Conservation (phyloP, 2,329 filamentous ascomycete species). For the Paecilomyces variotii region DNA sequence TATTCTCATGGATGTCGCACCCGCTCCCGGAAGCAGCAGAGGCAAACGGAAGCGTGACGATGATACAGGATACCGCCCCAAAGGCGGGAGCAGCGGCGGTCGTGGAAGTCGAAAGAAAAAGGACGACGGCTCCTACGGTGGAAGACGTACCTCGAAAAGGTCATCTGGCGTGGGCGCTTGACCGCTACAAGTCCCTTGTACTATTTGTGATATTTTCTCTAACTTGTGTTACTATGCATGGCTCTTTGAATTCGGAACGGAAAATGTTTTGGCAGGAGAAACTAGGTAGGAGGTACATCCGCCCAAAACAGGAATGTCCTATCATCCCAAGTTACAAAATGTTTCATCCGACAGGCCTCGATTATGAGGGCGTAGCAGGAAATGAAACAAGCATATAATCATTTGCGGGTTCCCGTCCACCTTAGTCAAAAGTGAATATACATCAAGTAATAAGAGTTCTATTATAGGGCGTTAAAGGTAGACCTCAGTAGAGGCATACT, state of each 20-base stretch:
- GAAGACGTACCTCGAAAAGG: constrained; percentile 25
- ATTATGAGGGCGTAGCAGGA: not conserved
- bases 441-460: too few relatives aligned
- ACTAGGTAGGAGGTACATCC: not conserved
- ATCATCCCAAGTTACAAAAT: not conserved
- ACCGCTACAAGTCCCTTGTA: not conserved
- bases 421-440: not conserved
- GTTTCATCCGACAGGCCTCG: not conserved
- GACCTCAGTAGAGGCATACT: too few relatives aligned
- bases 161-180: constrained; percentile 17
- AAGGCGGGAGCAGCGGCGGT: constrained; percentile 34
- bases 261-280: not conserved
- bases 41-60: constrained; percentile 42
- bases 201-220: not conserved
- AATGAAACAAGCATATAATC: not conserved
- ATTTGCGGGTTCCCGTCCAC: not conserved
- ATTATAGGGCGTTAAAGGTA: too few relatives aligned
- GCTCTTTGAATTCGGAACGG: not conserved
- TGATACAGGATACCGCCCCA: constrained; percentile 39
- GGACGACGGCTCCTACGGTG: constrained; percentile 27
- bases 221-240: not conserved
- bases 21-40: constrained; percentile 23
- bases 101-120: constrained; percentile 32
- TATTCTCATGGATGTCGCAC: constrained; percentile 28
- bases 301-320: not conserved